Conservation (phyloP, 2,329 filamentous ascomycete species). For the Fusarium verrucosum region DNA sequence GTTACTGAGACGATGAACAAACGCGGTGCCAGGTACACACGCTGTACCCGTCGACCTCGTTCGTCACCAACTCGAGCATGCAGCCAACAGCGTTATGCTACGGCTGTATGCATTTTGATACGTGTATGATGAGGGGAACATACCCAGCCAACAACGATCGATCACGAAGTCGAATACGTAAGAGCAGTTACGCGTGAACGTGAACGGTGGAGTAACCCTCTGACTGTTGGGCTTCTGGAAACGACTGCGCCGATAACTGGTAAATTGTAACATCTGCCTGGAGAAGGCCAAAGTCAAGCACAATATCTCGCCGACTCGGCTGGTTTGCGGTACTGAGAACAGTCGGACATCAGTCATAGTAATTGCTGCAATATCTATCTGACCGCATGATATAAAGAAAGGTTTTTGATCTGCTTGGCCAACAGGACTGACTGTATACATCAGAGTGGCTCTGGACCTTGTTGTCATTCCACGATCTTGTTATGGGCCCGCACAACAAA, state of each 20-base stretch:
- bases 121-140: background rate
- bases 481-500: background rate
- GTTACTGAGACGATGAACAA: constrained; percentile 8
- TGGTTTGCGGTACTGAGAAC: background rate
- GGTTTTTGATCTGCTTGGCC: background rate
- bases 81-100: background rate
- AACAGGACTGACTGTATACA: constrained; percentile 10
- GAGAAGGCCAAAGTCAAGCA: constrained; percentile 21
- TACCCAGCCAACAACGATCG: background rate
- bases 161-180: background rate
- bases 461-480: constrained; percentile 10
- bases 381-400: background rate
- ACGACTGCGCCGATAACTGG: background rate
- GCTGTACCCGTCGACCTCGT: constrained; percentile 6
- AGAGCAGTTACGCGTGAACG: constrained; percentile 8
- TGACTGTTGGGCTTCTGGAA: constrained; percentile 13
- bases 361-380: background rate
- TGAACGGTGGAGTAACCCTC: constrained; percentile 9
- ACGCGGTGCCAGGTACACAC: background rate
- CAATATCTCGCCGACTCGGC: constrained; percentile 18
- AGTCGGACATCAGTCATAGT: background rate
- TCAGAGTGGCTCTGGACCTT: constrained; percentile 1
- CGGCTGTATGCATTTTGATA: background rate
- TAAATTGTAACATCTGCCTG: constrained; percentile 8
- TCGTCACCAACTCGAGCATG: background rate